A percentile compares a stretch with the other conserved stretches of the same genome.
phyloP scores from a whole-genome alignment of 2,329 filamentous ascomycete genomes.

The Penicillium paneum region DNA sequence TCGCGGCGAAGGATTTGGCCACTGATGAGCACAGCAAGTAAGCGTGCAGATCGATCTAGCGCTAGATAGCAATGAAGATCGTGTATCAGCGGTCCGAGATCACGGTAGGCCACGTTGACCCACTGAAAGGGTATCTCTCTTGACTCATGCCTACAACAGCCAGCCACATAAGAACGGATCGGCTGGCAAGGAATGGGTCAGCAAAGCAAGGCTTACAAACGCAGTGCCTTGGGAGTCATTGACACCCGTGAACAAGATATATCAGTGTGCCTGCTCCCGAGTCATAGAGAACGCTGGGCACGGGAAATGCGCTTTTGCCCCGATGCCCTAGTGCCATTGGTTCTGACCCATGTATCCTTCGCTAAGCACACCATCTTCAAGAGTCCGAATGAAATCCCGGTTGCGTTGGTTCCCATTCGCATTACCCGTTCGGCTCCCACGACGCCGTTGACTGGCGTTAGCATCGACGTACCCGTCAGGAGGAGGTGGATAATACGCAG shows the following conservation, averaged over 20 bases:
- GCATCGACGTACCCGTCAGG: constrained; percentile 74
- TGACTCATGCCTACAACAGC: constrained; percentile 3
- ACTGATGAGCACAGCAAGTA: constrained; percentile 6
- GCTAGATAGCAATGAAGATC: constrained; percentile 5
- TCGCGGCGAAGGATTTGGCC: not conserved
- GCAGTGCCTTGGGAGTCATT: not conserved
- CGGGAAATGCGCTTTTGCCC: not conserved
- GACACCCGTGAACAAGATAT: constrained; percentile 2
- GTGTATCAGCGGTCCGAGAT: constrained; percentile 9
- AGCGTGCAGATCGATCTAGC: constrained; percentile 7
- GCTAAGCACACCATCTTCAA: constrained; percentile 91
- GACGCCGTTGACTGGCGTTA: constrained; percentile 64
- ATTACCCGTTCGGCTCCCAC: constrained; percentile 66
- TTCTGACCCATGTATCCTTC: constrained; percentile 79
- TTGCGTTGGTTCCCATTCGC: constrained; percentile 54
- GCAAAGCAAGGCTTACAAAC: not conserved
- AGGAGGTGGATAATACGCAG: constrained; percentile 93
- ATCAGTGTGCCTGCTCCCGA: not conserved
- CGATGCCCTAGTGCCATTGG: constrained; percentile 62
- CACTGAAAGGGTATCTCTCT: not conserved
- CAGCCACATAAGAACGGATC: not conserved
- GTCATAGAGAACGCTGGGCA: not conserved
- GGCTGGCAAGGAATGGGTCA: constrained; percentile 2
- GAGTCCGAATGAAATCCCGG: constrained; percentile 87
- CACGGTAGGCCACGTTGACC: constrained; percentile 1